These are phyloP conservation scores for Suillus weaverae DNA, from an alignment of 768 basidiomycete species.

Conservation along the genomic window DNA sequence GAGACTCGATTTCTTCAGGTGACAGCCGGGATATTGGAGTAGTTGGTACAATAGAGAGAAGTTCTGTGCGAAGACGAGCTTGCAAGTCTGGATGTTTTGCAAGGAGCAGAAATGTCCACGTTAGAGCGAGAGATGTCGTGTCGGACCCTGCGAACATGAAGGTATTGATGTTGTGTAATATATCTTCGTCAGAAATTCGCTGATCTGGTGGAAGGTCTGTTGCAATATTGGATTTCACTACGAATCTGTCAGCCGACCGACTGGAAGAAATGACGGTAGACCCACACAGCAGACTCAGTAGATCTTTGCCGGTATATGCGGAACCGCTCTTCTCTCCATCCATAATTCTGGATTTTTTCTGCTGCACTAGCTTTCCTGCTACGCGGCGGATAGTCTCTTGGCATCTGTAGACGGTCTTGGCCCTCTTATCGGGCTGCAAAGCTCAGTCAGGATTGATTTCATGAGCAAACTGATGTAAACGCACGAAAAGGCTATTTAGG, in stretches of 20 bases:
- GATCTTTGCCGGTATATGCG: constrained; percentile 63
- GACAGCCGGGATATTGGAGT: constrained; percentile 47
- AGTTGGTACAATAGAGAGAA: constrained; percentile 46
- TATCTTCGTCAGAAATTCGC: constrained; percentile 84
- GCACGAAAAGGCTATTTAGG: constrained; percentile 54
- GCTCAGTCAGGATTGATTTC: background rate
- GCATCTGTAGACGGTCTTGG: constrained; percentile 52
- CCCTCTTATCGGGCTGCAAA: constrained; percentile 53
- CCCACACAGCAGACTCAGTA: constrained; percentile 77
- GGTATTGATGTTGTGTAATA: constrained; percentile 83
- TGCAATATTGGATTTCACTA: constrained; percentile 84
- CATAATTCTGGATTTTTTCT: constrained; percentile 74
- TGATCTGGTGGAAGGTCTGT: constrained; percentile 66
- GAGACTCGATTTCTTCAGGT: constrained; percentile 63
- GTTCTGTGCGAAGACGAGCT: constrained; percentile 67
- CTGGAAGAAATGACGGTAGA: constrained; percentile 12
- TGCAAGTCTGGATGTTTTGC: constrained; percentile 69
- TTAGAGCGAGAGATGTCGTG: constrained; percentile 78
- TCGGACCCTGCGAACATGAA: constrained; percentile 92
- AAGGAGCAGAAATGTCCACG: constrained; percentile 81
- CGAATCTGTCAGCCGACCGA: constrained; percentile 11
- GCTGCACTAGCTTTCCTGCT: constrained; percentile 73
- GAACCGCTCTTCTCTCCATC: constrained; percentile 55
- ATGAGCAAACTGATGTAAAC: constrained; percentile 23
- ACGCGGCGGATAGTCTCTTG: constrained; percentile 64